Base-by-base conservation (phyloP, 805 yeast species). In the Brettanomyces naardenensis region DNA sequence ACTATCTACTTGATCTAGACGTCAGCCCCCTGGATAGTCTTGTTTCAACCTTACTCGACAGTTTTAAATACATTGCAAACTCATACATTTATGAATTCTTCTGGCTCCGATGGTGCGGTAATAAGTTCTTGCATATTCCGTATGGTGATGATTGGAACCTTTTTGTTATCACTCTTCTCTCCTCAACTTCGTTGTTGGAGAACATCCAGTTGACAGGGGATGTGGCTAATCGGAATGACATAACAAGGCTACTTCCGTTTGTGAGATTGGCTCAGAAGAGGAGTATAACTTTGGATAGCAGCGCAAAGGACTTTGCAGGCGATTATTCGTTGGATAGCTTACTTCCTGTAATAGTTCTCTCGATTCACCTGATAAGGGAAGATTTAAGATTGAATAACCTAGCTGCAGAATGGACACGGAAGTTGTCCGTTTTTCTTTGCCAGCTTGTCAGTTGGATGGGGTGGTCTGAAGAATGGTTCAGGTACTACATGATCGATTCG, bases 341-440 rank as follows among this genome's bases (percentile, higher is more conserved):
- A 48, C 61, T 78, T 0, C 82, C 90, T 0, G 77, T 73, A 41
- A 68, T 85, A 9, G 68, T 78, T 0, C 58, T 83, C 19, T 74
- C 88, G 0, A 58, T 90, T 33, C 97, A 89, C 59, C 51, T 88
- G 28, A 60, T 86, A 2, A 63, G 88, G 38, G 97, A 90, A 54
- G 97, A 90, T 43, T 56, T 70, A 33, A 68, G 71, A 36, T 61
- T 90, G 22, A 77, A 82, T 47, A 58, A 73, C 2, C 58, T 75
- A 19, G 62, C 68, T 4, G 39, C 51, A 3, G 38, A 48, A 0
- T 54, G 61, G 6, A 59, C 68, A 10, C 47, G 61, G 3, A 58
- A 58, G 23, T 48, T 89, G 21, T 76, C 81, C 0, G 19, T 60
- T 1, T 54, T 88, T 18, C 55, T 88, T n/a, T 63, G 78, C 0